Conservation (phyloP, 352 stramenopile species). For the Thraustochytrium striatum region DNA sequence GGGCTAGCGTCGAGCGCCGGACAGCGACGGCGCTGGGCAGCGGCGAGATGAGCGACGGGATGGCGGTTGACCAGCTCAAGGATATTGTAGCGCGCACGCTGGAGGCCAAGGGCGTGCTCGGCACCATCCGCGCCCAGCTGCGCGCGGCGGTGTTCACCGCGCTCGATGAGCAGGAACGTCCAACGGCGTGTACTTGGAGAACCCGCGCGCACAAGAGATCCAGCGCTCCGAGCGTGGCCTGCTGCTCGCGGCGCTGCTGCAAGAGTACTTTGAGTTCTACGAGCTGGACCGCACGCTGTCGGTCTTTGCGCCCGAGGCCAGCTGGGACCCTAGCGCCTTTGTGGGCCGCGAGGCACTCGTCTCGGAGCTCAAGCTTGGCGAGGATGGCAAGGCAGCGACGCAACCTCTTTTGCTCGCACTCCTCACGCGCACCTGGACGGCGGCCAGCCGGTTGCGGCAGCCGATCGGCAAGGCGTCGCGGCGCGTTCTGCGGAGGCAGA, state of each 20-base stretch:
- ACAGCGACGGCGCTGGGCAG: too few relatives aligned
- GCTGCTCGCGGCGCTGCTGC: slow-evolving; percentile 13
- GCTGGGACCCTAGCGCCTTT: not conserved
- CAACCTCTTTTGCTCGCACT: not conserved
- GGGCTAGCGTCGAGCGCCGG: too few relatives aligned
- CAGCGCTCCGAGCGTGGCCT: not conserved
- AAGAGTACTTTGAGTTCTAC: slow-evolving; percentile 48
- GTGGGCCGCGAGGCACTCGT: not conserved
- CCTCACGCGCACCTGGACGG: not conserved
- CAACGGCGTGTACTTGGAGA: slow-evolving; percentile 29
- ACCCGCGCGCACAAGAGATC: slow-evolving; percentile 1
- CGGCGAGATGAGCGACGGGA: not conserved
- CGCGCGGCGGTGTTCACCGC: slow-evolving; percentile 38
- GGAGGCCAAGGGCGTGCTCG: slow-evolving; percentile 41
- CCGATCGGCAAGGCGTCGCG: not conserved
- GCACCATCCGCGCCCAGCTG: slow-evolving; percentile 43
- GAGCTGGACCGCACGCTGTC: slow-evolving; percentile 34
- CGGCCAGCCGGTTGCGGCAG: not conserved
- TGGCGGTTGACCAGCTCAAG: slow-evolving; percentile 33
- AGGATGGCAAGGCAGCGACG: not conserved
- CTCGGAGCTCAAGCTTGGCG: not conserved
- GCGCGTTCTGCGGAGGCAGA: not conserved
- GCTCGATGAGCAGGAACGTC: slow-evolving; percentile 39
- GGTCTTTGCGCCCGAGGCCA: slow-evolving; percentile 42
- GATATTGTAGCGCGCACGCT: slow-evolving; percentile 27